Base-by-base conservation (phyloP, 2,329 filamentous ascomycete genomes). In the Calonectria pteridis region DNA sequence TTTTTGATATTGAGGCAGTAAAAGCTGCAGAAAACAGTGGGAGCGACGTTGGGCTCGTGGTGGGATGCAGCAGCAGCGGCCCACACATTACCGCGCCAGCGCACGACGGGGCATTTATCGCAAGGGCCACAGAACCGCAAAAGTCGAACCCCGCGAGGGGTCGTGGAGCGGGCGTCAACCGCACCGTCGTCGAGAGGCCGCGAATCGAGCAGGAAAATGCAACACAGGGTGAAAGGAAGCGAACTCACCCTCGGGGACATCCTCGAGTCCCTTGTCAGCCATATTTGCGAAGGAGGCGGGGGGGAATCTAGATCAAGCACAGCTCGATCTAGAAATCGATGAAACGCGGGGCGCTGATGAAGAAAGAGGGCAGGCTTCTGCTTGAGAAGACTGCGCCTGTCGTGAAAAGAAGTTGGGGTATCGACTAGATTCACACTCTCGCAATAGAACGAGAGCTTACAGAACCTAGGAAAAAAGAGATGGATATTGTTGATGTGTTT, bases 181-280 rank as follows among this genome's bases (percentile, higher is more conserved):
- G 62, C 31, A 75, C 64, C 53, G 43, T 62, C 67, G 50, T 64
- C 70, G 31, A 50, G 69, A 49, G 46, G 67, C 73, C 59, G 71
- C 51, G 66, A 71, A 55, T 50, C 46, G 62, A 50, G 62, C 55
- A 71, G 40, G 9, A 73, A 40, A 51, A 69, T 37, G 58, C 66
- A 63, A 67, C 16, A 55, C 31, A 26, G 59, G 65, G 66, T 31
- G 70, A 46, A 50, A 72, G 49, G 53, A 69, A 64, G 76, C 66
- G 71, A 77, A 93, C 95, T 90, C 91, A 98, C 95, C 92, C 91
- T 98, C 95, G 86, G 95, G 94, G 89, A 98, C 93, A 87, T 98
- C 96, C 91, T 98, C 96, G 90, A 98, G 95, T 91, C 96, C 96
- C 92, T 97, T 98, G 84, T 95, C 94, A 95, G 96, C 96, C 96